Conservation (phyloP, 176 grass and related monocot genomes). For the Aegilops tauschii region DNA sequence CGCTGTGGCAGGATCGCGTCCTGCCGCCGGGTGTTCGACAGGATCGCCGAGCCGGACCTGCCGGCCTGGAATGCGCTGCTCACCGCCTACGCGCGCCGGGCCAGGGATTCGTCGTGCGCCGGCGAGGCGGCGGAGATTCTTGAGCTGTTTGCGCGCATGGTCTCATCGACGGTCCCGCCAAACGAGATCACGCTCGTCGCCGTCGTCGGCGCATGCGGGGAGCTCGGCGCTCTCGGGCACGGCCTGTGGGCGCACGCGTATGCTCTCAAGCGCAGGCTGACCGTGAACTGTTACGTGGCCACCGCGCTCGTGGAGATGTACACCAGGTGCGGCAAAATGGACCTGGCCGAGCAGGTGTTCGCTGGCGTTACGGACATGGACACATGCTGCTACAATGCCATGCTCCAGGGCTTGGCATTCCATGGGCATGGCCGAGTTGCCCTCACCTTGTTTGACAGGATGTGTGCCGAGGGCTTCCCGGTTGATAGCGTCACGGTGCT, state of each 20-base stretch:
- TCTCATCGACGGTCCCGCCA: neutral
- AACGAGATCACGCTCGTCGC: constrained; percentile 55
- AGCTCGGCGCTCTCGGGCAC: constrained; percentile 36
- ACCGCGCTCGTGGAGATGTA: constrained; percentile 49
- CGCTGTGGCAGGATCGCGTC: constrained; percentile 23
- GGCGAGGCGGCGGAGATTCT: constrained; percentile 16
- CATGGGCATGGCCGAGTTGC: constrained; percentile 31
- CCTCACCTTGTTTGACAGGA: constrained; percentile 36
- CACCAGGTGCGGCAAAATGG: constrained; percentile 30
- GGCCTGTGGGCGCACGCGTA: constrained; percentile 44
- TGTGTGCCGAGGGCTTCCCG: neutral
- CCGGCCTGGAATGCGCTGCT: constrained; percentile 49
- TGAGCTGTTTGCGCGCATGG: constrained; percentile 10
- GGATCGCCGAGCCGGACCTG: constrained; percentile 21
- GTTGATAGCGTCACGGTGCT: constrained; percentile 41
- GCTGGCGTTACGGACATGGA: neutral
- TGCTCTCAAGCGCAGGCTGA: neutral
- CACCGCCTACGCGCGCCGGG: constrained; percentile 14
- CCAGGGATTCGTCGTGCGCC: neutral
- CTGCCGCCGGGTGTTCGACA: constrained; percentile 33
- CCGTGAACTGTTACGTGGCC: constrained; percentile 22
- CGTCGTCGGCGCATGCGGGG: constrained; percentile 28
- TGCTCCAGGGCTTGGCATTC: constrained; percentile 43
- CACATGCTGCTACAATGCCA: constrained; percentile 43
- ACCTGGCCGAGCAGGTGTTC: constrained; percentile 49